Base-by-base conservation (phyloP, 2,329 filamentous ascomycete genomes). In the Zymoseptoria tritici region DNA sequence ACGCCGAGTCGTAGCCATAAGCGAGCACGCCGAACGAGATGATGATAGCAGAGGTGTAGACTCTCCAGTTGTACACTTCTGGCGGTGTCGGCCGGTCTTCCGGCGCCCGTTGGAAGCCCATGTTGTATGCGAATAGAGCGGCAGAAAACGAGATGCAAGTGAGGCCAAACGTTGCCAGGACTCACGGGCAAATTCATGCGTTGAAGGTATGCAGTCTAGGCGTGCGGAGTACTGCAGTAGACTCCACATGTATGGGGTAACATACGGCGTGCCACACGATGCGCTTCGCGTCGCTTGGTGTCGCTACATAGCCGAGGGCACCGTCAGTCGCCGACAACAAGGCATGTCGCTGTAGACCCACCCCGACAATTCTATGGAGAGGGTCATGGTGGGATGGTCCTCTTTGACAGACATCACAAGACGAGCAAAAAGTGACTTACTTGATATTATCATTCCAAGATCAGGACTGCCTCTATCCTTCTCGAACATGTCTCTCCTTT, bases 51-150 rank as follows among this genome's bases (percentile, higher is more conserved):
- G 79, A 76, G 5, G 70, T 72, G 64, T 83, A 83, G 21, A 82
- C 70, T 3, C 77, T 74, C 77, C 77, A 79, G 62, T 82, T 82
- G 70, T 82, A 82, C 63, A 83, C 81, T 70, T 82, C 79, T 60
- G 77, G 75, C 20, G 81, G 81, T 62, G 80, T 83, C 24, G 81
- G 81, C 64, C 81, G 75, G 68, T 83, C 81, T 67, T 83, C 81
- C 46, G 79, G 77, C 46, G 79, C 79, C 55, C 77, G 76, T 64
- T 80, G 56, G 71, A 77, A 75, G 49, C 72, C 73, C 52, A 69
- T 72, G 70, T 73, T 75, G 46, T 49, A 16, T 46, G 36, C 36
- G 1, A 2, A 16, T 46, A 6, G 13, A 7, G 7, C 13, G 36
- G 2, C 13, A n/a, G 22, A 16, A 46, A 6, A 7, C 3, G 13